A percentile compares a stretch with the other conserved stretches of the same genome.
These are phyloP conservation scores for Trichophaea hybrida DNA, from an alignment of 2,329 filamentous ascomycete species.

Conservation along the genomic window DNA sequence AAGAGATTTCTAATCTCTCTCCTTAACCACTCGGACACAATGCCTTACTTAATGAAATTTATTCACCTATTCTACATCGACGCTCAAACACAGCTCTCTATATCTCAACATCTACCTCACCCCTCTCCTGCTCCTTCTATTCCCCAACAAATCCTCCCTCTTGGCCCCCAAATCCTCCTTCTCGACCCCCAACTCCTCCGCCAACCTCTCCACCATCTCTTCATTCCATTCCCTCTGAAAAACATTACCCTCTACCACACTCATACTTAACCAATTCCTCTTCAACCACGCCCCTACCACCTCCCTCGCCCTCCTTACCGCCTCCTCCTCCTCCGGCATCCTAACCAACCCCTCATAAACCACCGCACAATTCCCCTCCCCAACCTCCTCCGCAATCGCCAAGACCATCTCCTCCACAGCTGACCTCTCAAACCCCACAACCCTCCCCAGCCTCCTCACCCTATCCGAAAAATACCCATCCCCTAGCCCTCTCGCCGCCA, in stretches of 20 bases:
- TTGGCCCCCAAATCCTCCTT: background rate
- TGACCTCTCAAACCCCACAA: background rate
- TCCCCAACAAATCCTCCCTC: too few relatives aligned
- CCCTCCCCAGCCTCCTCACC: background rate
- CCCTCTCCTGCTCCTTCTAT: too few relatives aligned
- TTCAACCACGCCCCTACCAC: background rate
- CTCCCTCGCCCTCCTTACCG: background rate
- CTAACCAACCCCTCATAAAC: background rate
- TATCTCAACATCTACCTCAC: too few relatives aligned
- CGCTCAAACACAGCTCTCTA: too few relatives aligned
- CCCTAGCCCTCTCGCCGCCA: background rate
- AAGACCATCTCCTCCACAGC: background rate
- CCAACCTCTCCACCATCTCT: background rate
- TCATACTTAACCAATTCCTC: background rate
- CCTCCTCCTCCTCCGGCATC: background rate
- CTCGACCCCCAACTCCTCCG: background rate
- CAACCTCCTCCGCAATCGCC: background rate
- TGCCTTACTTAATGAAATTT: too few relatives aligned
- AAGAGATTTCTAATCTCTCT: constrained; percentile 35
- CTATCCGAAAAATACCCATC: background rate
- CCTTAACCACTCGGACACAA: constrained; percentile 29
- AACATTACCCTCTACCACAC: background rate
- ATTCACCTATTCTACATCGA: too few relatives aligned
- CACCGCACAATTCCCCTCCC: background rate
- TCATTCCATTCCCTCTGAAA: background rate